Conservation (phyloP, 805 yeast genomes). For the Sungouiella thailandica region DNA sequence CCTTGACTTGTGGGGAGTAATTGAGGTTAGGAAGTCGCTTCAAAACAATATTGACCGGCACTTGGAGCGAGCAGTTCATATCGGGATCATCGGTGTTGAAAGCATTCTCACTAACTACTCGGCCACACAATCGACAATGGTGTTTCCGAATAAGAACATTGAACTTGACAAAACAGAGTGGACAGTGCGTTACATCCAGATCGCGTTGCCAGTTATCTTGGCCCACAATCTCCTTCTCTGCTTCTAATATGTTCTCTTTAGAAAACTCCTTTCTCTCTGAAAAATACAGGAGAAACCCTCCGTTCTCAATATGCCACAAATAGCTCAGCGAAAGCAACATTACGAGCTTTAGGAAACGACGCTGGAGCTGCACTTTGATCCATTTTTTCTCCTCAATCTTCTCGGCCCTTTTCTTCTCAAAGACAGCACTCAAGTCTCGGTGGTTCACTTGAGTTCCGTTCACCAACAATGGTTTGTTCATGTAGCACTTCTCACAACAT, state of each 20-base stretch:
- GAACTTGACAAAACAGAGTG: conserved; percentile 58
- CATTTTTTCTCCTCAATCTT: conserved; percentile 47
- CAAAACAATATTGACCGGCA: conserved; percentile 45
- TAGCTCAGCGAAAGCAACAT: conserved; percentile 15
- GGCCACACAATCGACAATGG: conserved; percentile 89
- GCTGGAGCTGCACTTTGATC: conserved; percentile 51
- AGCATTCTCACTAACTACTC: conserved; percentile 67
- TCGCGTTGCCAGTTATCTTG: conserved; percentile 61
- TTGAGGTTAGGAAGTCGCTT: conserved; percentile 35
- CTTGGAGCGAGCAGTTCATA: conserved; percentile 63
- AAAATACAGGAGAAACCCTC: not conserved
- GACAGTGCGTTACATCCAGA: conserved; percentile 46
- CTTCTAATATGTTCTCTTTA: conserved; percentile 4
- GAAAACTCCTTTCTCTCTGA: conserved; percentile 1
- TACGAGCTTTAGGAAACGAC: conserved; percentile 49
- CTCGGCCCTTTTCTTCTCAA: conserved; percentile 35
- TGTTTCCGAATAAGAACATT: conserved; percentile 64
- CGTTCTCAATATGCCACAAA: conserved; percentile 1
- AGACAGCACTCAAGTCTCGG: conserved; percentile 43
- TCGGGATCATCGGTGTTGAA: conserved; percentile 27
- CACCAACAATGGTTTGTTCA: conserved; percentile 47
- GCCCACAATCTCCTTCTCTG: conserved; percentile 27
- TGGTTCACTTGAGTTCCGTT: conserved; percentile 36
- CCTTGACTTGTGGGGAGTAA: conserved; percentile 22
- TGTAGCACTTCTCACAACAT: conserved; percentile 64